phyloP scores from a whole-genome alignment of 805 yeast genomes.

The Myxozyma geophila region DNA sequence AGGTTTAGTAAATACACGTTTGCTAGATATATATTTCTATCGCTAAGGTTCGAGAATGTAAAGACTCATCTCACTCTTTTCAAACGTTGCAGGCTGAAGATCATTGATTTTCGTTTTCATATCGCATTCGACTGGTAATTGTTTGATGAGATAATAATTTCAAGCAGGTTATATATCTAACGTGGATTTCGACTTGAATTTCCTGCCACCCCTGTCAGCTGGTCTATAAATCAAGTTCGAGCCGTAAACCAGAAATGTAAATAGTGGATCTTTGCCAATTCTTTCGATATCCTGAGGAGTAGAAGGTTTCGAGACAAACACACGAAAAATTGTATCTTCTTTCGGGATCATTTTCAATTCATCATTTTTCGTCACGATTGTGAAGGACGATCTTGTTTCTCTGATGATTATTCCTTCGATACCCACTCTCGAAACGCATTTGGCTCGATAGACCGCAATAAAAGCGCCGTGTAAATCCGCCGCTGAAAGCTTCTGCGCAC shows the following conservation, averaged over 20 bases:
- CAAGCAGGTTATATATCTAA: not conserved
- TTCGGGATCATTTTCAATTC: slow-evolving; percentile 26
- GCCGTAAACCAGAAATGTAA: slow-evolving; percentile 22
- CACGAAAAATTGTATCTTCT: slow-evolving; percentile 25
- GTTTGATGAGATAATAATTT: no score
- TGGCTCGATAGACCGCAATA: slow-evolving; percentile 13
- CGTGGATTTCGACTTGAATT: slow-evolving; percentile 28
- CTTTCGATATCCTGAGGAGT: not conserved
- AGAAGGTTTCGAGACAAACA: not conserved
- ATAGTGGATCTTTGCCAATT: not conserved
- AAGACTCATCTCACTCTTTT: no score
- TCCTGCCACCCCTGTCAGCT: slow-evolving; percentile 34
- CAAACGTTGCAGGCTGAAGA: no score
- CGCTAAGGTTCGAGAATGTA: no score
- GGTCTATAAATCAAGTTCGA: slow-evolving; percentile 32
- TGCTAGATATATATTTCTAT: not conserved
- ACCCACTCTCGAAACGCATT: slow-evolving; percentile 28
- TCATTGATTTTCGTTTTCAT: no score
- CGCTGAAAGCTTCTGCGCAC: slow-evolving; percentile 22
- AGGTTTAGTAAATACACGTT: not conserved
- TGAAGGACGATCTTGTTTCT: slow-evolving; percentile 24
- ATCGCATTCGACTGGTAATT: no score
- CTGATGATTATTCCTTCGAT: slow-evolving; percentile 26
- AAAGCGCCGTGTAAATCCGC: slow-evolving; percentile 35
- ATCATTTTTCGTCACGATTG: slow-evolving; percentile 17